These are phyloP conservation scores for Nakazawaea laoshanensis DNA, from an alignment of 805 yeast species.

Conservation along the genomic window DNA sequence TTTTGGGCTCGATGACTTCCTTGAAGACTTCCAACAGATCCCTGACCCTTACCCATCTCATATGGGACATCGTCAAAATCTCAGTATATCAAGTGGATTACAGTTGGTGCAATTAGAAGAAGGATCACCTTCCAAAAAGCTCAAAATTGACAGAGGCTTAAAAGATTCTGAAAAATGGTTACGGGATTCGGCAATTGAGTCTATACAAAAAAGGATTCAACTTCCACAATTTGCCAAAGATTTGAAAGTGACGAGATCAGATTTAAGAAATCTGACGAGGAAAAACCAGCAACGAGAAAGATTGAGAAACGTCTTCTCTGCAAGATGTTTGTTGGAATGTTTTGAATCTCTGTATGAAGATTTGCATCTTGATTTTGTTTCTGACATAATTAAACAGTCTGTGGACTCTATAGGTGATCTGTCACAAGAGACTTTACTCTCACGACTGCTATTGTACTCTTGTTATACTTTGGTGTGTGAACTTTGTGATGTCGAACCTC, in stretches of 20 bases:
- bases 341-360: constrained; percentile 10
- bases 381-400: too few relatives aligned
- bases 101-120: constrained; percentile 7
- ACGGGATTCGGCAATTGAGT: constrained; percentile 1
- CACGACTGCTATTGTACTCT: constrained; percentile 16
- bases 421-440: too few relatives aligned
- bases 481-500: constrained; percentile 29
- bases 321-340: constrained; percentile 18
- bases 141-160: not conserved
- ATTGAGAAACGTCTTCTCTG: constrained; percentile 15
- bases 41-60: too few relatives aligned
- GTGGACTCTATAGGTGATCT: too few relatives aligned
- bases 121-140: not conserved
- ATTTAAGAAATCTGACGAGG: not conserved
- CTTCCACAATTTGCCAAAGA: constrained; percentile 3
- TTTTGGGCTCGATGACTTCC: too few relatives aligned
- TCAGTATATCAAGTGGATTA: constrained; percentile 10
- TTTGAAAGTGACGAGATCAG: constrained; percentile 3
- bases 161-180: constrained; percentile 1
- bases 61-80: constrained; percentile 3
- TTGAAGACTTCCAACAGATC: too few relatives aligned
- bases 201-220: not conserved
- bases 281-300: constrained; percentile 14
- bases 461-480: constrained; percentile 16
- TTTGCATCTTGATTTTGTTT: too few relatives aligned